Percentiles rank a stretch among this genome's conserved stretches.
Evolutionary conservation across 202 grass and related monocot species (phyloP).

Genomic region (Miscanthus sacchariflorus): DNA sequence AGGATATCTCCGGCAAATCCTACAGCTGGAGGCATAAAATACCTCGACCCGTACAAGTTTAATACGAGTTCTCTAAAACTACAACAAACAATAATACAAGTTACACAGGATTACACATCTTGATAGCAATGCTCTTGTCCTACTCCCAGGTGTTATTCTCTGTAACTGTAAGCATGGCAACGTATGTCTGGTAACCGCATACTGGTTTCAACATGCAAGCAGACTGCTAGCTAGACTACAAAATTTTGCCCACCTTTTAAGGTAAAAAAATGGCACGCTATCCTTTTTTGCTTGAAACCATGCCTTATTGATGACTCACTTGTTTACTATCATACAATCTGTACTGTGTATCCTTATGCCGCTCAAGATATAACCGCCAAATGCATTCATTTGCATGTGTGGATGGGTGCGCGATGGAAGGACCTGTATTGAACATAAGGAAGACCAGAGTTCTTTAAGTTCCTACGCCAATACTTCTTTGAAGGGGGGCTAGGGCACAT

Average conservation of each 20-base stretch:
- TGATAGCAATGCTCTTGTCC: neutral
- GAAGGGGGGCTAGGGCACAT: neutral
- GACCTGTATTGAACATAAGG: conserved; percentile 51
- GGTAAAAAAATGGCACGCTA: neutral
- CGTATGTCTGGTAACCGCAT: neutral
- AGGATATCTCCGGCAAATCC: neutral
- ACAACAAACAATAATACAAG: neutral
- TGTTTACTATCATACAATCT: neutral
- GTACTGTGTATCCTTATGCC: conserved; percentile 65
- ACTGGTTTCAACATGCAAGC: neutral
- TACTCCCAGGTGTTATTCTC: neutral
- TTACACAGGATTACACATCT: neutral
- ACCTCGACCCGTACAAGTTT: neutral
- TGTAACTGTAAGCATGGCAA: neutral
- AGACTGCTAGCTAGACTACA: conserved; percentile 10
- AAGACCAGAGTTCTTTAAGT: neutral
- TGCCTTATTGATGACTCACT: conserved; percentile 10
- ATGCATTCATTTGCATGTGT: conserved; percentile 95
- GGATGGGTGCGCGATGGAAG: conserved; percentile 89
- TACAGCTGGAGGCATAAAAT: neutral
- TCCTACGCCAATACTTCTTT: neutral
- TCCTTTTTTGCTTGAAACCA: neutral
- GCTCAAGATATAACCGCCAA: conserved; percentile 90
- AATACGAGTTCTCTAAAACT: neutral
- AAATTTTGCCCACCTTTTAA: conserved; percentile 8